These are phyloP conservation scores for Phytomonas sp. DNA, from an alignment of 208 protist species.

Conservation along the genomic window DNA sequence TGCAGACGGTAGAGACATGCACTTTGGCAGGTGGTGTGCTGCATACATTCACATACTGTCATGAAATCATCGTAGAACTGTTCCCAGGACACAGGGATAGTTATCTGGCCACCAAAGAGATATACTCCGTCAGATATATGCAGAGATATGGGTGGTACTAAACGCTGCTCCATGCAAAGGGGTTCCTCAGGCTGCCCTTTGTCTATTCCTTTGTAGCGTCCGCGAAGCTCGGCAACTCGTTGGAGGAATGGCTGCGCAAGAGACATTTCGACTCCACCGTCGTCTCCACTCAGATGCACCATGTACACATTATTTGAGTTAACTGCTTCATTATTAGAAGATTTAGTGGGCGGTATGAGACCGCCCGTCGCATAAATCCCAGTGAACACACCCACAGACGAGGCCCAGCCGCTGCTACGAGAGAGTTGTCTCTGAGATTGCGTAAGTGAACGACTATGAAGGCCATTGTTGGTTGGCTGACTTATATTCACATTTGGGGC, in stretches of 20 bases:
- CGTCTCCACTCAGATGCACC: constrained; percentile 57
- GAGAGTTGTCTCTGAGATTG: background rate
- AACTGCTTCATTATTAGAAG: background rate
- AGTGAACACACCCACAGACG: background rate
- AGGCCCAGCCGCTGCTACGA: background rate
- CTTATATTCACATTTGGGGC: background rate
- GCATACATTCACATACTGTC: constrained; percentile 29
- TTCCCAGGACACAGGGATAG: constrained; percentile 52
- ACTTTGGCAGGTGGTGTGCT: constrained; percentile 41
- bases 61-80: constrained; percentile 66
- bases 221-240: constrained; percentile 36
- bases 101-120: constrained; percentile 8
- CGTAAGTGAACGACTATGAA: background rate
- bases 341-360: background rate
- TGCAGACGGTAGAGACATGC: constrained; percentile 69
- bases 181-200: constrained; percentile 42
- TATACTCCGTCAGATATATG: constrained; percentile 1
- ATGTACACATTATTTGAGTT: constrained; percentile 28
- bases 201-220: constrained; percentile 59
- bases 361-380: background rate
- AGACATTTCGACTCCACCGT: constrained; percentile 72
- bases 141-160: constrained; percentile 8
- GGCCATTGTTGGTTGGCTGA: background rate
- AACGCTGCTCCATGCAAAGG: background rate
- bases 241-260: constrained; percentile 38